A percentile compares a stretch with the other conserved stretches of the same genome.
Evolutionary conservation across 306 rosid species (phyloP).

Genomic region (Psophocarpus tetragonolobus): DNA sequence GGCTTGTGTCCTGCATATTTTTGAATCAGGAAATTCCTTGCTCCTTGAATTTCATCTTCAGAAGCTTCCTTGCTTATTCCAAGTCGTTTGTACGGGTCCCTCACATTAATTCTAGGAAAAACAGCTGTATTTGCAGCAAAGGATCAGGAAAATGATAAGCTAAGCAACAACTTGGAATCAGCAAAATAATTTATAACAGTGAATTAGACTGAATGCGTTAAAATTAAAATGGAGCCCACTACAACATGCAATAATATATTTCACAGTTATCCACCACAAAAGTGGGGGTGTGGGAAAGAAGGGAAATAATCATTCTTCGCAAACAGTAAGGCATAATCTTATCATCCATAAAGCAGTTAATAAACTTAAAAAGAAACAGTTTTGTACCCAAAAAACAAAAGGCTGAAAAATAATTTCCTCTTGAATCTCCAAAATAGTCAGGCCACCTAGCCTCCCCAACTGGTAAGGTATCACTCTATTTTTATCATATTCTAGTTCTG

Average conservation of each 20-base stretch:
- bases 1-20: slow-evolving; percentile 85
- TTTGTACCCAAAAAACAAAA: background rate
- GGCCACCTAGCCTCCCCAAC: slow-evolving; percentile 12
- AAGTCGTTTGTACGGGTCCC: slow-evolving; percentile 92
- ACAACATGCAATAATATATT: background rate
- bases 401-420: background rate
- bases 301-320: background rate
- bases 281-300: background rate
- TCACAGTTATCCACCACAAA: background rate
- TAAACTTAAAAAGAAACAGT: background rate
- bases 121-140: slow-evolving; percentile 63
- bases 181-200: background rate
- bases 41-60: slow-evolving; percentile 93
- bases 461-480: slow-evolving; percentile 2
- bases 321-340: slow-evolving; percentile 8
- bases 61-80: slow-evolving; percentile 96
- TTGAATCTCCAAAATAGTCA: slow-evolving; percentile 1
- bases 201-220: slow-evolving; percentile 2
- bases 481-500: background rate
- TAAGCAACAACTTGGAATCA: too few species aligned
- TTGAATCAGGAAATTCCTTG: slow-evolving; percentile 88
- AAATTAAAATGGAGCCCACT: background rate
- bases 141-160: slow-evolving; percentile 30
- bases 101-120: slow-evolving; percentile 89
- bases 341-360: background rate